Evolutionary conservation across 2,329 filamentous ascomycete genomes (phyloP).

Genomic region (Colletotrichum orbiculare): DNA sequence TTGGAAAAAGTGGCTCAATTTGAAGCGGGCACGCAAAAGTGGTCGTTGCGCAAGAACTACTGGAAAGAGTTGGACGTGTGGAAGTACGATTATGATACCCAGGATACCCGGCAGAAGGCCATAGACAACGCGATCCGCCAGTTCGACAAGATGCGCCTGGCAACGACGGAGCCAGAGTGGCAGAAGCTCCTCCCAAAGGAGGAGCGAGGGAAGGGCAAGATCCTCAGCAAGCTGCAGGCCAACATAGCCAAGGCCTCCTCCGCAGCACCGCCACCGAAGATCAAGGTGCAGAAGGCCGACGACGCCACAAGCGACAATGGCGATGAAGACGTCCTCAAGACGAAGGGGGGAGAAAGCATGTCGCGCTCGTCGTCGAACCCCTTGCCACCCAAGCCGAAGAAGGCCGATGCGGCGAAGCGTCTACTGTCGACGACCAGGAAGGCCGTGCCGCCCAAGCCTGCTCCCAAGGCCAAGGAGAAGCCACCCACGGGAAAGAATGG

Average conservation of each 20-base stretch:
- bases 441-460: constrained; percentile 46
- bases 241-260: constrained; percentile 64
- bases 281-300: constrained; percentile 62
- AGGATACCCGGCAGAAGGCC: constrained; percentile 67
- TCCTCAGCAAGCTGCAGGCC: constrained; percentile 70
- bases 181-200: constrained; percentile 68
- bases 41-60: constrained; percentile 65
- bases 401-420: constrained; percentile 66
- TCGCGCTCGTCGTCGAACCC: constrained; percentile 63
- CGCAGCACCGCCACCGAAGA: constrained; percentile 57
- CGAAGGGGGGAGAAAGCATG: constrained; percentile 56
- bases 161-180: constrained; percentile 68
- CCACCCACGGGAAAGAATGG: constrained; percentile 52
- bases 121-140: constrained; percentile 70
- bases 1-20: constrained; percentile 70
- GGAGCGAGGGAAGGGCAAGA: constrained; percentile 69
- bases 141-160: constrained; percentile 69
- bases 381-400: constrained; percentile 66
- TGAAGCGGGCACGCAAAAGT: constrained; percentile 60
- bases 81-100: constrained; percentile 66
- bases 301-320: constrained; percentile 49
- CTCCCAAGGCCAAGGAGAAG: constrained; percentile 57
- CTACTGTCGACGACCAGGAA: constrained; percentile 54
- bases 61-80: constrained; percentile 75
- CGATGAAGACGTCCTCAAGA: constrained; percentile 46